Conservation (phyloP, 2,329 filamentous ascomycete species). For the Claviceps africana region DNA sequence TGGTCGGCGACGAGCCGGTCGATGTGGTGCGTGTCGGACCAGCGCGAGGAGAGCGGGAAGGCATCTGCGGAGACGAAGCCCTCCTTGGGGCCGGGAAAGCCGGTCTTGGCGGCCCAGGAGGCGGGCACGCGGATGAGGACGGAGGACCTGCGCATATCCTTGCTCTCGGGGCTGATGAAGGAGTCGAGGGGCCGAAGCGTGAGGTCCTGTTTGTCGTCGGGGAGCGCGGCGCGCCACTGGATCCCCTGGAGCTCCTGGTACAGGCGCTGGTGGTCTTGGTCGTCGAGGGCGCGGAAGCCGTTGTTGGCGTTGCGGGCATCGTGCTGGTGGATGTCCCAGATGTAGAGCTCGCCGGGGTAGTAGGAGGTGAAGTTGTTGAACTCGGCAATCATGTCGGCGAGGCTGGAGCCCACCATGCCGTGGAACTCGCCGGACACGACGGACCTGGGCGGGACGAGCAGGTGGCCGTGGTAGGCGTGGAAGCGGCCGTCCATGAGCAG, state of each 20-base stretch:
- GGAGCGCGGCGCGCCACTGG: constrained; percentile 11
- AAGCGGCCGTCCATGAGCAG: constrained; percentile 3
- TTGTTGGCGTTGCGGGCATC: constrained; percentile 4
- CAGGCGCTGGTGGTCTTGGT: constrained; percentile 6
- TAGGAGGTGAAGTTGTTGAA: constrained; percentile 17
- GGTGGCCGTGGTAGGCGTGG: constrained; percentile 11
- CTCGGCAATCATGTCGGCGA: constrained; percentile 15
- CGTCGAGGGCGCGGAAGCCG: neutral
- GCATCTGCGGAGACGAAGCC: constrained; percentile 15
- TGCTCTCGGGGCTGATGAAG: constrained; percentile 11
- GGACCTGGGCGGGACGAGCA: neutral
- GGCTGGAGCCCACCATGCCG: constrained; percentile 13
- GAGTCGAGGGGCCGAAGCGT: constrained; percentile 12
- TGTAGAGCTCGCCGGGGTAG: constrained; percentile 20
- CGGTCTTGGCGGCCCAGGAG: constrained; percentile 8
- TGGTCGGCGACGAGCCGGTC: constrained; percentile 11
- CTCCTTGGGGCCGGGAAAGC: constrained; percentile 13
- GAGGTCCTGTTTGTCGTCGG: constrained; percentile 12
- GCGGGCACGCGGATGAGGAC: constrained; percentile 17
- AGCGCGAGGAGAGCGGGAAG: constrained; percentile 14
- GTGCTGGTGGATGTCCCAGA: constrained; percentile 15
- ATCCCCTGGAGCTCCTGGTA: constrained; percentile 12
- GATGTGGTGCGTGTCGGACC: constrained; percentile 10
- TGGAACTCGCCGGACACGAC: constrained; percentile 4
- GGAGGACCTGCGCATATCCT: constrained; percentile 7